Conservation (phyloP, 352 stramenopile genomes). For the Thalassiosira delicatula region DNA sequence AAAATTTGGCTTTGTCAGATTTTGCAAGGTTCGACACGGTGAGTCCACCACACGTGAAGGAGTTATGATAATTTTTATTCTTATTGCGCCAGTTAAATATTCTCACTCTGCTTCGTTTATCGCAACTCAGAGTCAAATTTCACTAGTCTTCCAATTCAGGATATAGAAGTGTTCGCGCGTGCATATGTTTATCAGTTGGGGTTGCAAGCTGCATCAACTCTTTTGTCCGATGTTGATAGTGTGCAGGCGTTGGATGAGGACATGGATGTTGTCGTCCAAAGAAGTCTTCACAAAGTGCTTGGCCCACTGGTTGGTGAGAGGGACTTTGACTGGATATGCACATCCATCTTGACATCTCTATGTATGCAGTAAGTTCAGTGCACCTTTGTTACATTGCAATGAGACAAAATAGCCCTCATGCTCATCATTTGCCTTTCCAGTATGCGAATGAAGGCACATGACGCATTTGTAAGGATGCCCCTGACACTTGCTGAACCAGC, state of each 20-base stretch:
- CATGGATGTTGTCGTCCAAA: conserved; percentile 30
- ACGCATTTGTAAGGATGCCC: conserved; percentile 79
- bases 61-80: too few relatives aligned
- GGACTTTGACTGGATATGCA: conserved; percentile 78
- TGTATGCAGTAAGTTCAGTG: conserved; percentile 64
- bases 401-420: neutral
- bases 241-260: conserved; percentile 36
- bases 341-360: conserved; percentile 66
- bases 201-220: conserved; percentile 72
- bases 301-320: conserved; percentile 41
- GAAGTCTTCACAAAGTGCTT: conserved; percentile 56
- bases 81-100: too few relatives aligned
- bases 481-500: conserved; percentile 73
- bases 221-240: conserved; percentile 65
- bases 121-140: conserved; percentile 85
- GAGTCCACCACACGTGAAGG: too few relatives aligned
- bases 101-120: too few relatives aligned
- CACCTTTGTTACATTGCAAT: neutral
- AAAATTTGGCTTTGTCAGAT: conserved; percentile 82
- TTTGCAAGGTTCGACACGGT: conserved; percentile 80
- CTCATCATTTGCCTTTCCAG: conserved; percentile 20
- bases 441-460: conserved; percentile 69
- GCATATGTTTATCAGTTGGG: conserved; percentile 82
- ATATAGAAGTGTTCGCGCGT: conserved; percentile 81
- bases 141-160: conserved; percentile 80